Conservation (phyloP, 2,329 filamentous ascomycete species). For the Ceratocystis lukuohia region DNA sequence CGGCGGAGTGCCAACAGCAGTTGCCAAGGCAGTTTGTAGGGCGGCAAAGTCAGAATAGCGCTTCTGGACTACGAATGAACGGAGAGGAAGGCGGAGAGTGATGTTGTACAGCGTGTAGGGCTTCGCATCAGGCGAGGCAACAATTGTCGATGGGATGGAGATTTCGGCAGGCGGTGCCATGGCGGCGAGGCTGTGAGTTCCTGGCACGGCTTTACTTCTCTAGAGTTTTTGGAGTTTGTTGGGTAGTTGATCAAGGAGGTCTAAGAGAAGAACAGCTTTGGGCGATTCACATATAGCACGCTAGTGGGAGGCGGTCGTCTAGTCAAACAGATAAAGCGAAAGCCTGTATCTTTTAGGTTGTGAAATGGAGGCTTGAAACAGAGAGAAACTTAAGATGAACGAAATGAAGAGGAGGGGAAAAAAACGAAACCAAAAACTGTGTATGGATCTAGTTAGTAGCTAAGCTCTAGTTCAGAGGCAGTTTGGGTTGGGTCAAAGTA, state of each 20-base stretch:
- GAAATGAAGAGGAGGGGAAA: background rate
- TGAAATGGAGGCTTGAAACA: background rate
- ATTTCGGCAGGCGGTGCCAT: slow-evolving; percentile 57
- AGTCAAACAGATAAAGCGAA: background rate
- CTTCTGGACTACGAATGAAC: slow-evolving; percentile 63
- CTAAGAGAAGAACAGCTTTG: background rate
- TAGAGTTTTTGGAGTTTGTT: background rate
- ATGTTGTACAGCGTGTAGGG: slow-evolving; percentile 69
- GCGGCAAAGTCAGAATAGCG: slow-evolving; percentile 67
- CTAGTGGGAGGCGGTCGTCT: background rate
- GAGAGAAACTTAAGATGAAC: background rate
- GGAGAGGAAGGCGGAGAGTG: slow-evolving; percentile 60
- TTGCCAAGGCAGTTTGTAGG: slow-evolving; percentile 50
- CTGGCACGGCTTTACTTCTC: background rate
- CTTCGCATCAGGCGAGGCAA: slow-evolving; percentile 43
- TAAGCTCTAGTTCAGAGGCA: background rate
- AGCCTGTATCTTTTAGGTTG: background rate
- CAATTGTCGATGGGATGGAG: slow-evolving; percentile 52
- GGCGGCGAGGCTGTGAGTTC: slow-evolving; percentile 18
- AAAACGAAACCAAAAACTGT: background rate
- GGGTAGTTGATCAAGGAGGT: background rate
- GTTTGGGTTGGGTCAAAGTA: background rate
- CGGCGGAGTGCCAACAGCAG: slow-evolving; percentile 48
- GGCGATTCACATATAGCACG: background rate
- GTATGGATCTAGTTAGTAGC: background rate